Percentiles rank a stretch among this genome's conserved stretches.
phyloP scores from a whole-genome alignment of 2,329 filamentous ascomycete genomes.

The Leptographium procerum region DNA sequence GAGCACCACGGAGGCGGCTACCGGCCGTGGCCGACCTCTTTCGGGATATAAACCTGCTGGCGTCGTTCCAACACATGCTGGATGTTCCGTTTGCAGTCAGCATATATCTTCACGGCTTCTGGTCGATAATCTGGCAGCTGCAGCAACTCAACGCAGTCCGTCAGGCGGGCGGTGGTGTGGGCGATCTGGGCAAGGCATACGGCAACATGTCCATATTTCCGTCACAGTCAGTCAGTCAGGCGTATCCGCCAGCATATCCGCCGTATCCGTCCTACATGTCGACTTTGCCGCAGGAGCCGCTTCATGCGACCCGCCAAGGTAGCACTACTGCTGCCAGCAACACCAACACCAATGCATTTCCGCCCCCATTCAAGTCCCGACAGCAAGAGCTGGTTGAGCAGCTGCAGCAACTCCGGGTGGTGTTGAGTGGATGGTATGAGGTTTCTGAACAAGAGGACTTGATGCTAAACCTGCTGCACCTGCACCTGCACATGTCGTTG shows the following conservation, averaged over 20 bases:
- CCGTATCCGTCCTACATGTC: neutral
- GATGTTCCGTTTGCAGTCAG: constrained; percentile 46
- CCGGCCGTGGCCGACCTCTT: constrained; percentile 46
- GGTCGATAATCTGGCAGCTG: constrained; percentile 55
- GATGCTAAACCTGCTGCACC: constrained; percentile 40
- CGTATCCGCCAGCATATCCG: neutral
- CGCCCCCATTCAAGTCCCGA: constrained; percentile 38
- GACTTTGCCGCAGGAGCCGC: neutral
- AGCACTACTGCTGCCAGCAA: neutral
- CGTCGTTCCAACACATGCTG: constrained; percentile 35
- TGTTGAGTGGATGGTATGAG: constrained; percentile 30
- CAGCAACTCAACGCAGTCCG: constrained; percentile 43
- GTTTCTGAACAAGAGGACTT: constrained; percentile 33
- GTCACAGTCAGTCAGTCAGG: neutral
- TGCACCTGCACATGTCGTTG: constrained; percentile 53
- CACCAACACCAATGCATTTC: constrained; percentile 4
- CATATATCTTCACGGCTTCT: constrained; percentile 54
- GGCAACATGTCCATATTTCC: neutral
- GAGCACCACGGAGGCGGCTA: constrained; percentile 17
- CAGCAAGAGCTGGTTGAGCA: constrained; percentile 51
- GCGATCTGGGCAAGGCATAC: neutral
- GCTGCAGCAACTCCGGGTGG: constrained; percentile 35
- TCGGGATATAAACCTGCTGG: constrained; percentile 42
- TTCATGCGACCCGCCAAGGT: neutral
- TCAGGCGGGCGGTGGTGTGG: constrained; percentile 28